A percentile compares a stretch with the other conserved stretches of the same genome.
These are phyloP conservation scores for Aspergillus glaucus DNA, from an alignment of 2,329 filamentous ascomycete genomes.

Conservation along the genomic window DNA sequence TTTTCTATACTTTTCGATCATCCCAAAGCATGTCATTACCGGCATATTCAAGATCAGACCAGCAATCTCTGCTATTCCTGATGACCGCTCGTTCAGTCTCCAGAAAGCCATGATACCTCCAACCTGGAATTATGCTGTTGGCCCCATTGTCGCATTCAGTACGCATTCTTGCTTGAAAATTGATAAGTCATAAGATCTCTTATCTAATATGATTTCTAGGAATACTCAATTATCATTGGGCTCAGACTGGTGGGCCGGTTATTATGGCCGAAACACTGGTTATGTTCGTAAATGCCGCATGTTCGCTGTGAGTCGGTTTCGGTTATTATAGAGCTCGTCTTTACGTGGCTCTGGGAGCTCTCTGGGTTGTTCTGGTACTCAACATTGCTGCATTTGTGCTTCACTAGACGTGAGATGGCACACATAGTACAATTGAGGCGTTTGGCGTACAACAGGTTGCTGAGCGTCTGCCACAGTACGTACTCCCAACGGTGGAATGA, in stretches of 20 bases:
- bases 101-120: background rate
- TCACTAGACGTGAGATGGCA: background rate
- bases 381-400: background rate
- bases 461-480: too few species aligned
- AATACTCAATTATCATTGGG: background rate
- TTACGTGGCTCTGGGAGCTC: background rate
- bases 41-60: background rate
- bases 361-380: background rate
- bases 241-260: background rate
- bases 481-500: too few species aligned
- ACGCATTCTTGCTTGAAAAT: background rate
- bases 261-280: background rate
- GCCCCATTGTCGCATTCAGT: background rate
- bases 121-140: background rate
- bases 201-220: background rate
- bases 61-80: background rate
- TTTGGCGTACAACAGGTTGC: too few species aligned
- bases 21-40: background rate
- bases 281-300: background rate
- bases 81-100: background rate
- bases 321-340: background rate
- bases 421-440: too few species aligned
- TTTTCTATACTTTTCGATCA: background rate
- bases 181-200: background rate
- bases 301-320: background rate